A percentile compares a stretch with the other conserved stretches of the same genome.
Evolutionary conservation across 352 stramenopile species (phyloP).

Genomic region (Globisporangium alternatum): DNA sequence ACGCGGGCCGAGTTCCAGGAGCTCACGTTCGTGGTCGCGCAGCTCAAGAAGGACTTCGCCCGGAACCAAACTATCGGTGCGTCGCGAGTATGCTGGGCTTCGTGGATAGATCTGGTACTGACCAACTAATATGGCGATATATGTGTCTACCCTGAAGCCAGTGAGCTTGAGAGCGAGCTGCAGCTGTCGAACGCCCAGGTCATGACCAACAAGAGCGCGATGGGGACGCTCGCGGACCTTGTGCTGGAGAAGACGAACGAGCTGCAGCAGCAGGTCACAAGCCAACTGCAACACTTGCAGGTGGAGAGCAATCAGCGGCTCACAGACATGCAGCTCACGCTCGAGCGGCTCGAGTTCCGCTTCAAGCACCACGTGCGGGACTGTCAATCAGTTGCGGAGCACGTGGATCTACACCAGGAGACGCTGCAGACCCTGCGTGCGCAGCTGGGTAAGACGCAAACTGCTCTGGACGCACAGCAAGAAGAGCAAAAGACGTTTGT

Average conservation of each 20-base stretch:
- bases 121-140: not conserved
- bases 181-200: conserved; percentile 45
- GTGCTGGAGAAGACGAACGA: conserved; percentile 46
- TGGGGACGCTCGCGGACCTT: conserved; percentile 42
- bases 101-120: not conserved
- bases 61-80: conserved; percentile 40
- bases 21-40: conserved; percentile 33
- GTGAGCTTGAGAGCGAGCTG: conserved; percentile 43
- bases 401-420: conserved; percentile 48
- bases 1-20: conserved; percentile 61
- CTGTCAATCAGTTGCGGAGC: conserved; percentile 44
- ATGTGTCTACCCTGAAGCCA: conserved; percentile 24
- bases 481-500: conserved; percentile 49
- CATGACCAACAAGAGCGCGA: conserved; percentile 38
- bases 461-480: conserved; percentile 39
- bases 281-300: conserved; percentile 42
- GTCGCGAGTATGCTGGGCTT: not conserved
- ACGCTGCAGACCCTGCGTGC: conserved; percentile 29
- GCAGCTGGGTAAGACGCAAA: conserved; percentile 44
- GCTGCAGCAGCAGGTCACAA: conserved; percentile 32
- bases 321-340: conserved; percentile 39
- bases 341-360: conserved; percentile 69
- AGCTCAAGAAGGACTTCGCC: conserved; percentile 47
- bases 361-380: conserved; percentile 59
- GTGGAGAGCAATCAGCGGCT: conserved; percentile 45